Conservation (phyloP, 352 stramenopile species). For the Aphanomyces stellatus region DNA sequence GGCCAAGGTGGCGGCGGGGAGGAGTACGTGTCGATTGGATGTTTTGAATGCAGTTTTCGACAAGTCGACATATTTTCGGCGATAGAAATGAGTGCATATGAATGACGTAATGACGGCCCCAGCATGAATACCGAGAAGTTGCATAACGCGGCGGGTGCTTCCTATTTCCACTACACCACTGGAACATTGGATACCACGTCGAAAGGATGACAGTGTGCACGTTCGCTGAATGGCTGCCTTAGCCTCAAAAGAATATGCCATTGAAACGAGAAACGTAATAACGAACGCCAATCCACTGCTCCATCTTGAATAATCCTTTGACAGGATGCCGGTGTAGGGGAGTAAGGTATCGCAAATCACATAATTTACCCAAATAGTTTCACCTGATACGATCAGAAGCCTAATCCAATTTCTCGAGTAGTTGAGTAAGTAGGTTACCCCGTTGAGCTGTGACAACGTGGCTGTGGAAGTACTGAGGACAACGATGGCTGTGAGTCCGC, state of each 20-base stretch:
- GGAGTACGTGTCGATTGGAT: too few relatives aligned
- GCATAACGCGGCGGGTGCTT: not conserved
- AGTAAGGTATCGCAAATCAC: not conserved
- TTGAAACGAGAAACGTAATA: not conserved
- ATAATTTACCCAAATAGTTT: not conserved
- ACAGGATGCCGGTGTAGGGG: not conserved
- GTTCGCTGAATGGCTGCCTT: not conserved
- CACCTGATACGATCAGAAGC: not conserved
- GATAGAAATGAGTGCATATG: not conserved
- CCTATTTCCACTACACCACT: not conserved
- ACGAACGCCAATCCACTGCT: not conserved
- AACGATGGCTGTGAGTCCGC: constrained; percentile 1
- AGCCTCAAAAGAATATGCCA: not conserved
- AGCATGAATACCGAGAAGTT: not conserved
- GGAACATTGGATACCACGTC: not conserved
- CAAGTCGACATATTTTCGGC: too few relatives aligned
- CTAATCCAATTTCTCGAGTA: not conserved
- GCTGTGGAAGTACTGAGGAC: not conserved
- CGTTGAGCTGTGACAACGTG: not conserved
- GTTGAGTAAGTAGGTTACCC: not conserved
- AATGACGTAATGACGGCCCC: not conserved
- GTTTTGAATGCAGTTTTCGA: too few relatives aligned
- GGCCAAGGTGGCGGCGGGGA: not conserved
- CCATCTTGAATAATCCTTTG: not conserved
- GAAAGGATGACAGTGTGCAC: not conserved